These are phyloP conservation scores for Incumbomyces delicatus DNA, from an alignment of 2,329 filamentous ascomycete species.

Conservation along the genomic window DNA sequence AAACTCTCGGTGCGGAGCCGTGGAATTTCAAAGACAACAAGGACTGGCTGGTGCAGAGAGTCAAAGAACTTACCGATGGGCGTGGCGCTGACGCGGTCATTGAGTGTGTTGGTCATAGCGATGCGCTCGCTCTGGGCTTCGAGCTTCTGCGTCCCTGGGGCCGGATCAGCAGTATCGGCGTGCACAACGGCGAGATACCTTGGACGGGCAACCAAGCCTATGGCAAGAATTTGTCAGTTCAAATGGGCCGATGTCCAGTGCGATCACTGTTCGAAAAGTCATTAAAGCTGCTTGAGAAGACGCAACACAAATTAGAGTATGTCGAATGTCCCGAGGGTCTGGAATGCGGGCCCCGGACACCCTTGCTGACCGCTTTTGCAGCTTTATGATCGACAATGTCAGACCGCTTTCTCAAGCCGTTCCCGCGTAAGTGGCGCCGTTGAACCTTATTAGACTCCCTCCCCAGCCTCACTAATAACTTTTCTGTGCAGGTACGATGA, in stretches of 20 bases:
- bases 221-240: constrained; percentile 53
- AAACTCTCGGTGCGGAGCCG: constrained; percentile 66
- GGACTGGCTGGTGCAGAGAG: constrained; percentile 54
- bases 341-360: background rate
- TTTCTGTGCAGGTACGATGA: constrained; percentile 8
- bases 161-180: constrained; percentile 63
- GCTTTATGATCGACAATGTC: constrained; percentile 9
- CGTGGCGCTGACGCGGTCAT: constrained; percentile 78
- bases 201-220: constrained; percentile 57
- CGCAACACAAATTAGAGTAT: constrained; percentile 9
- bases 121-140: constrained; percentile 60
- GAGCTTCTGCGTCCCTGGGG: constrained; percentile 64
- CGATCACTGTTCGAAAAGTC: constrained; percentile 6
- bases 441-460: background rate
- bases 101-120: constrained; percentile 62
- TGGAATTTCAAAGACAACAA: constrained; percentile 59
- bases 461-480: background rate
- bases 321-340: background rate
- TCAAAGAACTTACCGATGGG: constrained; percentile 65
- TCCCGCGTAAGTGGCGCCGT: constrained; percentile 5
- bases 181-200: constrained; percentile 62
- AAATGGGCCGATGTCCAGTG: constrained; percentile 9
- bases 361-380: constrained; percentile 1
- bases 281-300: constrained; percentile 5
- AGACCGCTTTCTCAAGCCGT: constrained; percentile 9